Evolutionary conservation across 2,329 filamentous ascomycete genomes (phyloP), one percentile per base, ranked within the genome.

Genomic region (Xylaria digitata): DNA sequence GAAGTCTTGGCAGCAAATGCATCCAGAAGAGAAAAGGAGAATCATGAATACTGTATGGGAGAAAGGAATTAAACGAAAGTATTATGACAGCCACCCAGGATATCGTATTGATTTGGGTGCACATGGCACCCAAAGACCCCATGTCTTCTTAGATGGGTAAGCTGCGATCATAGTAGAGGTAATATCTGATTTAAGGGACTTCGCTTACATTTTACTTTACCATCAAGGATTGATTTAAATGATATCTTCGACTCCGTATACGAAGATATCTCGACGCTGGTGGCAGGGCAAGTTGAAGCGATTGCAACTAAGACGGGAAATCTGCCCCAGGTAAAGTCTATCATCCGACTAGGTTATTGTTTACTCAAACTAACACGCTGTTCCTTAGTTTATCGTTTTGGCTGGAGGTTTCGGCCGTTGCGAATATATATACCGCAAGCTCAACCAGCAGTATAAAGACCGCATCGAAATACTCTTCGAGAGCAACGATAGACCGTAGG

Each of bases 381-480:
- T 17, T 15, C 19, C 15, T 21, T 37, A 68, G 62, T 68, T 68
- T 17, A 68, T 68, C 17, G 45, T 62, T 15, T 34, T 68, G 11
- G 48, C 5, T 15, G 65, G 65, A 3, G 66, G 63, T 15, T 66
- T 68, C n/a, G 61, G 61, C 4, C 45, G 65, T 8, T 67, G 65
- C 37, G 48, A 60, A 17, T 66, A 65, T 11, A 46, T 64, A 1
- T 56, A 55, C 13, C 56, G 37, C 23, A 53, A 64, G n/a, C 37
- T 64, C 1, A 6, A 3, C 2, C n/a, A 23, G 40, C 7, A 64
- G 6, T 52, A 61, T 6, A 2, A 52, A 7, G 37, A 26, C 11
- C 2, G 21, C 2, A 56, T 58, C 3, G 61, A 64, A 9, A 43
- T 64, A 55, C 61, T 64, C 5, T 56, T 42, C 5, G 61, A 67